Evolutionary conservation across 1,284 basidiomycete genomes (phyloP), one percentile per base, ranked within the genome.

Genomic region (Apiotrichum gamsii): DNA sequence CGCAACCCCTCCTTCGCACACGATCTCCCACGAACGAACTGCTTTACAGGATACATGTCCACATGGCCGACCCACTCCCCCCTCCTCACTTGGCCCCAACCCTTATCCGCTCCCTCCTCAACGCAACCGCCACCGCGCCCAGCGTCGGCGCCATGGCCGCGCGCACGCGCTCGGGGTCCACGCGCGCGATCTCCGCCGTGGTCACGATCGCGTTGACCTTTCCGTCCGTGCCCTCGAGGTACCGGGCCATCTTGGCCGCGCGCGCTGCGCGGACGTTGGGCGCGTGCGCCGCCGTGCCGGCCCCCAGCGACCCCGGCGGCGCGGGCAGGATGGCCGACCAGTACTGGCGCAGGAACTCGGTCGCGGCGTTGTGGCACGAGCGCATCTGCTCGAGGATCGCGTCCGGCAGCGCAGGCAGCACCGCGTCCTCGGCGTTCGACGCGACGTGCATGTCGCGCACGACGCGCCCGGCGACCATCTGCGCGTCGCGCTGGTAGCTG

Each of bases 281-380:
- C 11, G 61, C 54, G 31, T 59, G 47, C 0, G 51, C 32, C 8
- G 53, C 39, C 15, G 51, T 49, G 2, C 52, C 52, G 1, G 57
- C 50, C 23, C 57, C 64, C 13, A 77, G 63, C 28, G 87, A 83
- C 16, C 77, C 75, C 0, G 79, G 72, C 5, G 64, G 62, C 2
- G 85, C 80, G 1, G 93, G 93, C 47, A 93, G 85, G 41, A 89
- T 80, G 1, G 90, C 80, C 10, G 84, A 79, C 91, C 93, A 98
- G 65, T 91, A 97, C 65, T 97, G 94, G 10, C 94, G 82, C 10
- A 99, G 76, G 67, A 97, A 96, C 70, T 99, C 94, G 58, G 89
- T 91, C 3, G 91, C 85, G 1, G 91, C 85, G 0, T 89, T 90
- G 63, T 96, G 90, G 59, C 87, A 87, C 0, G 87, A 86, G 9